Conservation (phyloP, 2,329 filamentous ascomycete species). For the Didymella sp. region DNA sequence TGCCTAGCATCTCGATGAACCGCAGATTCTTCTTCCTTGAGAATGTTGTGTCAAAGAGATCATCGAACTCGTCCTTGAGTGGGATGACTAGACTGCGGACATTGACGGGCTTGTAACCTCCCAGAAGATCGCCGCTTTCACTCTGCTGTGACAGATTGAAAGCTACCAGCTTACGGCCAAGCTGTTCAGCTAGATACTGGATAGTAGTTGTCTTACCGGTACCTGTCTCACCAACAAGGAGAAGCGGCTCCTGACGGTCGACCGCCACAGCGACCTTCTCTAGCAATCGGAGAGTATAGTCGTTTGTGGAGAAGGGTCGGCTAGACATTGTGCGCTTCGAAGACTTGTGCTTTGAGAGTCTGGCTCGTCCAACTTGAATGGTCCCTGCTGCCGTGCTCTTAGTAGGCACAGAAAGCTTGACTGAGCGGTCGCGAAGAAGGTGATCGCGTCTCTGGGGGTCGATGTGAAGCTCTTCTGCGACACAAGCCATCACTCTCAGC, state of each 20-base stretch:
- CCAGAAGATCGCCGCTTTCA: slow-evolving; percentile 92
- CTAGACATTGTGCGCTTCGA: slow-evolving; percentile 48
- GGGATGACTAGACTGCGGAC: slow-evolving; percentile 86
- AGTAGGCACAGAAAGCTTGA: slow-evolving; percentile 60
- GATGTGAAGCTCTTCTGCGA: slow-evolving; percentile 87
- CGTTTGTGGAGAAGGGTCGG: slow-evolving; percentile 84
- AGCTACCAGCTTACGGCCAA: slow-evolving; percentile 86
- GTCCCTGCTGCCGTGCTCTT: slow-evolving; percentile 38
- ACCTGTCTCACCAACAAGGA: slow-evolving; percentile 98
- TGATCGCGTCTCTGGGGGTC: slow-evolving; percentile 82
- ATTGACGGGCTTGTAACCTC: slow-evolving; percentile 96
- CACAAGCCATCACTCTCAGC: slow-evolving; percentile 67
- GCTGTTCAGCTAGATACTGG: slow-evolving; percentile 83
- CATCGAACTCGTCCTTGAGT: slow-evolving; percentile 91
- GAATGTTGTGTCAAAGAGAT: slow-evolving; percentile 86
- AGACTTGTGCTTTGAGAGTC: slow-evolving; percentile 53
- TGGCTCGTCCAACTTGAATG: slow-evolving; percentile 52
- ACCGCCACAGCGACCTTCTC: slow-evolving; percentile 89
- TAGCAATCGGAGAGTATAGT: slow-evolving; percentile 80
- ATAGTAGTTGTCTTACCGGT: slow-evolving; percentile 98
- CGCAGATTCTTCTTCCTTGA: slow-evolving; percentile 82
- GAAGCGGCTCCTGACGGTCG: slow-evolving; percentile 81
- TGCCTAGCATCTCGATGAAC: slow-evolving; percentile 81
- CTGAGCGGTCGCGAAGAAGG: slow-evolving; percentile 75
- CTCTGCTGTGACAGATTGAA: slow-evolving; percentile 98